Base-by-base conservation (phyloP, 768 basidiomycete species). In the Suillus lakei region DNA sequence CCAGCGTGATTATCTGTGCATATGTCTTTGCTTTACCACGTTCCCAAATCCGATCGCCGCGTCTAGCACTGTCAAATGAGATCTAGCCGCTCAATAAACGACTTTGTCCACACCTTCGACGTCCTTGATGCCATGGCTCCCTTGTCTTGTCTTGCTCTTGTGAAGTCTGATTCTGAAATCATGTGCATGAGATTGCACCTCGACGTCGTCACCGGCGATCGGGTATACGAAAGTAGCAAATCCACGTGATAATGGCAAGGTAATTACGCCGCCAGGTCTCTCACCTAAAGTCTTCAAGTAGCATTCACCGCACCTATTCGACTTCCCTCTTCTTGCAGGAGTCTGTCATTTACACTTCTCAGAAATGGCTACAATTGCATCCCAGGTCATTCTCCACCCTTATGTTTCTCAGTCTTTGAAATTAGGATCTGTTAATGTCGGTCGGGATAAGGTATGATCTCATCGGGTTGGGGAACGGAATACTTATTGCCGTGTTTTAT, bases 321-420 rank as follows among this genome's bases (percentile, higher is more conserved):
- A 64, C 63, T 30, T 75, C 53, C 58, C 58, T 64, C 41, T 23
- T 74, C 18, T 72, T 60, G 39, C 58, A 10, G 63, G 60, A 15
- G 60, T 71, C 23, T 65, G 44, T 39, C 53, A 43, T 63, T 34
- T 41, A 12, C 60, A 60, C 30, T 48, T 26, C 34, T 23, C 43
- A 50, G 66, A 65, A 13, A 76, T 79, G 76, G 69, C 76, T 7
- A 67, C 67, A 81, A 74, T 87, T 60, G 89, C 89, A 28, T 87
- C 90, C 23, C 92, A 96, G 72, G 73, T 97, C 67, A 83, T 98
- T 64, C 85, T 98, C 53, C 95, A 98, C 71, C 97, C 97, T 10
- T 80, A 85, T 1, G 83, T 94, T 38, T 90, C 91, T 41, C 87
- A 91, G 67, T 78, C 86, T 30, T 81, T 98, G 75, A 93, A 91